These are phyloP conservation scores for Huntiella abstrusa DNA, from an alignment of 2,329 filamentous ascomycete species.

Conservation along the genomic window DNA sequence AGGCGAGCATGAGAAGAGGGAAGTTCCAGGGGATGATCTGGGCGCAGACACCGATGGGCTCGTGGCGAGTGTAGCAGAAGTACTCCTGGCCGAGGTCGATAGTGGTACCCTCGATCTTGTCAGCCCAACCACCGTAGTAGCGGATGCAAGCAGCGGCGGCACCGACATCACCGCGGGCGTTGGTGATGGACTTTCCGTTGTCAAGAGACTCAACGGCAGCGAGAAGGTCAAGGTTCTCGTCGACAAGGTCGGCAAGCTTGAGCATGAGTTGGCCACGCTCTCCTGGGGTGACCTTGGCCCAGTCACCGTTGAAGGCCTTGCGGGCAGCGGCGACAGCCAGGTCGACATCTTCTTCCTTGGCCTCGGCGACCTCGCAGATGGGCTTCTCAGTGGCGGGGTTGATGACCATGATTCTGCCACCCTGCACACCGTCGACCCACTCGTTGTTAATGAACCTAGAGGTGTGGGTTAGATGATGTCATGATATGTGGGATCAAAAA, in stretches of 20 bases:
- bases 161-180: constrained; percentile 21
- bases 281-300: constrained; percentile 22
- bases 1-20: constrained; percentile 25
- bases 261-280: constrained; percentile 24
- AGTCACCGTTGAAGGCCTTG: constrained; percentile 26
- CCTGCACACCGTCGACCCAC: constrained; percentile 34
- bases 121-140: constrained; percentile 24
- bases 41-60: constrained; percentile 32
- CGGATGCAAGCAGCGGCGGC: constrained; percentile 22
- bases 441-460: constrained; percentile 80
- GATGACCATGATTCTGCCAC: constrained; percentile 13
- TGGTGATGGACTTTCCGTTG: constrained; percentile 25
- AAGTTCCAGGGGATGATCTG: constrained; percentile 42
- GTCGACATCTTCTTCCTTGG: constrained; percentile 28
- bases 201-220: constrained; percentile 26
- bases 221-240: constrained; percentile 22
- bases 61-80: constrained; percentile 26
- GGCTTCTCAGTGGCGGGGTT: constrained; percentile 15
- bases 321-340: constrained; percentile 29
- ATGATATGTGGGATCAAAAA: not conserved
- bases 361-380: constrained; percentile 23
- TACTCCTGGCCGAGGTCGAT: constrained; percentile 24
- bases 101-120: constrained; percentile 24
- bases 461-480: not conserved
- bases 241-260: constrained; percentile 26